These are phyloP conservation scores for Phlebiopsis gigantea DNA, from an alignment of 768 basidiomycete species.

Conservation along the genomic window DNA sequence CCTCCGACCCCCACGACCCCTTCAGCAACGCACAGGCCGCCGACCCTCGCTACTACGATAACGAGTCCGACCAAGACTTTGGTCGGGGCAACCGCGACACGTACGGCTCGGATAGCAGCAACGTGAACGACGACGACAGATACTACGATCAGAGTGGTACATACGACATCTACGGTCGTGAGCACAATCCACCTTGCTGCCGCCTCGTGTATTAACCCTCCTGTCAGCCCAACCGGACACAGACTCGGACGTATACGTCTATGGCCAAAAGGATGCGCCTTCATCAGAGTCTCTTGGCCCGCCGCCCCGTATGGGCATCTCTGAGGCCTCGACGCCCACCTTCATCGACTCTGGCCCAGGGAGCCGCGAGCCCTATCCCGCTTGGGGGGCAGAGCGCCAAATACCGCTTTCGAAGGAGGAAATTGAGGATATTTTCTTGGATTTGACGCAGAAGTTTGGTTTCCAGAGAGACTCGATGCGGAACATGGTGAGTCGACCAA, in stretches of 20 bases:
- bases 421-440: constrained; percentile 97
- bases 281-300: constrained; percentile 74
- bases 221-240: constrained; percentile 69
- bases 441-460: constrained; percentile 97
- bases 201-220: constrained; percentile 3
- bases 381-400: constrained; percentile 87
- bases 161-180: constrained; percentile 61
- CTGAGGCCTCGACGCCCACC: constrained; percentile 70
- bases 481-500: constrained; percentile 67
- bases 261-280: constrained; percentile 62
- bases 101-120: constrained; percentile 67
- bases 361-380: constrained; percentile 82
- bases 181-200: constrained; percentile 3
- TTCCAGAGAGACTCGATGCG: constrained; percentile 95
- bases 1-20: constrained; percentile 63
- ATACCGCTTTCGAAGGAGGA: constrained; percentile 99
- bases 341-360: constrained; percentile 62
- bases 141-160: constrained; percentile 62
- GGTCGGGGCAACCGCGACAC: constrained; percentile 46
- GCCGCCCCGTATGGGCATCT: constrained; percentile 51
- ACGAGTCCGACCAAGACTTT: constrained; percentile 68
- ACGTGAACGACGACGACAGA: constrained; percentile 42
- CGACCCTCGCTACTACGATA: constrained; percentile 54
- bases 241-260: constrained; percentile 75
- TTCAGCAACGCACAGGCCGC: constrained; percentile 41